Evolutionary conservation across 495 filamentous ascomycete genomes (phyloP).

Genomic region (Usnea hakonensis): DNA sequence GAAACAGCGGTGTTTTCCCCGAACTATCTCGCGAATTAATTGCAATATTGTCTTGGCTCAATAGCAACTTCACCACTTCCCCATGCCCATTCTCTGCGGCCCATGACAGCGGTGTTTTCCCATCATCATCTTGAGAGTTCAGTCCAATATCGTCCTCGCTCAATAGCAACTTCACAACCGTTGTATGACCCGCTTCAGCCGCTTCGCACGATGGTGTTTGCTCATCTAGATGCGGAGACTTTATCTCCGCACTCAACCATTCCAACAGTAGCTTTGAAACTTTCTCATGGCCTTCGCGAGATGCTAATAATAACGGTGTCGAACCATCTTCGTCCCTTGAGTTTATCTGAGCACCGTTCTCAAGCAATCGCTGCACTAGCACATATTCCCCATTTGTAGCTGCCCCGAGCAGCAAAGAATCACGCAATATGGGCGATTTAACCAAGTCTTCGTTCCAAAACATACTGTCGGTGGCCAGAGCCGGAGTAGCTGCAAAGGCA

Average conservation of each 20-base stretch:
- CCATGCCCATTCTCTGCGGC: neutral
- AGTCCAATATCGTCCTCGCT: neutral
- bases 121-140: neutral
- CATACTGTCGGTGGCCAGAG: neutral
- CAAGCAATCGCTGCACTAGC: slow-evolving; percentile 1
- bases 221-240: neutral
- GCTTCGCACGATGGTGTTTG: neutral
- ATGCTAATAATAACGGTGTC: neutral
- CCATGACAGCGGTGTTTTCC: neutral
- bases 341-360: neutral
- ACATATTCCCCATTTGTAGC: neutral
- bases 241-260: neutral
- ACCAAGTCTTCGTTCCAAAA: neutral
- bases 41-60: neutral
- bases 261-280: neutral
- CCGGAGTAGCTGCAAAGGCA: neutral
- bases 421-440: slow-evolving; percentile 3
- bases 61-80: neutral
- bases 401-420: neutral
- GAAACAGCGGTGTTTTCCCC: neutral
- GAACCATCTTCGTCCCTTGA: neutral
- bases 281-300: neutral
- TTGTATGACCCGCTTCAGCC: neutral
- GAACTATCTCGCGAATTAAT: neutral
- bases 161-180: neutral